Evolutionary conservation across 768 basidiomycete species (phyloP), one percentile per base, ranked within the genome.

Genomic region (Neoboletus subvelutipes): DNA sequence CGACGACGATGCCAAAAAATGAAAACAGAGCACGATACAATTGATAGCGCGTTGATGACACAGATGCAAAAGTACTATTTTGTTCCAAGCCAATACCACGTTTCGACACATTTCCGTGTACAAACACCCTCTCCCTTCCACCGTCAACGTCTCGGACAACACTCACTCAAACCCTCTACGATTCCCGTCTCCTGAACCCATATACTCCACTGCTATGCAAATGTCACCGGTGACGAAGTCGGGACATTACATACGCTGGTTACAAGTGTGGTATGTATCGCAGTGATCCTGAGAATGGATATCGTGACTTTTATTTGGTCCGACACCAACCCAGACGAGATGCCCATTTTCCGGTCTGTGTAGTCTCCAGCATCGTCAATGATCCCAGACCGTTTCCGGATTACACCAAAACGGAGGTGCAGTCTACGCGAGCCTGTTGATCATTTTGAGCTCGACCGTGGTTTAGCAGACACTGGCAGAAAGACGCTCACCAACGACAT

Each of bases 321-420:
- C 36, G n/a, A 51, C 28, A 17, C 24, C 37, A 28, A 24, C 11
- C 26, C 26, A 36, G 42, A 48, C 13, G 20, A 31, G 46, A 57
- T 55, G 40, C 20, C 46, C 50, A 29, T 31, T 28, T 5, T 33
- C 29, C 10, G 3, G 36, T 39, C 24, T 13, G 29, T 31, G 67
- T 76, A 75, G 73, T 58, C 80, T 12, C 26, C 10, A 59, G 57
- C 26, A 39, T 9, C 7, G 31, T 37, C 20, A 59, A 95, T 83
- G 64, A 94, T 84, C 33, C 75, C 70, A 62, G 86, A 89, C 55
- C 94, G 71, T 36, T 76, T 78, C 3, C 81, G 77, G 28, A 85
- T 77, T 9, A 87, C 84, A 7, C 75, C 73, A 0, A 87, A 88
- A 68, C 87, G 81, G 4, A 94, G 80, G 70, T 95, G 84, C n/a